Evolutionary conservation across 2,329 filamentous ascomycete species (phyloP), one percentile per base, ranked within the genome.

Genomic region (Fusarium tjaetaba): DNA sequence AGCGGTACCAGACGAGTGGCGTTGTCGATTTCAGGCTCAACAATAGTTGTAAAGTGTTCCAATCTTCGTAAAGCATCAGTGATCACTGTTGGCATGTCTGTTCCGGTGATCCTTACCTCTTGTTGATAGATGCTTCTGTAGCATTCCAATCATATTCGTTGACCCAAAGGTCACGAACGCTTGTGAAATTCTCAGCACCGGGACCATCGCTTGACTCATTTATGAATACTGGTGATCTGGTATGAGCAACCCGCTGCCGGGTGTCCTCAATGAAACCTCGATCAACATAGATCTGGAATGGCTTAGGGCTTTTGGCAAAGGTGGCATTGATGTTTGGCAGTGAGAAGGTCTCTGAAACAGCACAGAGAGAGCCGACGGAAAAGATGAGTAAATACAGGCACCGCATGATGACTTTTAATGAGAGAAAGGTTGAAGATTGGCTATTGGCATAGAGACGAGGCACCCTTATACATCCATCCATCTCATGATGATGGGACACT

Each of bases 81-180:
- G 1, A 7, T 18, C 15, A 13, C 4, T 4, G 9, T 18, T 1
- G 2, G 1, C 1, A 11, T 18, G 0, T 4, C 13, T 6, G 41
- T 4, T 11, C 1, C 0, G 7, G 2, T 6, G 10, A 4, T 18
- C 42, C 42, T 32, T 15, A 52, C 56, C 16, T 51, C 4, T 39
- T 7, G 7, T 59, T 59, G 24, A 59, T 39, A 4, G 56, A 52
- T 10, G 20, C 11, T 26, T 59, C 43, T 3, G 56, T 52, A 22
- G 14, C 20, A 24, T 52, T 59, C 56, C 56, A 59, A 28, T 52
- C 24, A 39, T 52, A 59, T 2, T 32, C 39, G 1, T 22, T 39
- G 8, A 16, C 43, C 56, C 56, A 59, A 13, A 51, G 32, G 10
- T 52, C 26, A 16, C 43, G 43, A 30, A 59, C 34, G 18, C 1